phyloP scores from a whole-genome alignment of 768 basidiomycete species.

The Calocybe indica region DNA sequence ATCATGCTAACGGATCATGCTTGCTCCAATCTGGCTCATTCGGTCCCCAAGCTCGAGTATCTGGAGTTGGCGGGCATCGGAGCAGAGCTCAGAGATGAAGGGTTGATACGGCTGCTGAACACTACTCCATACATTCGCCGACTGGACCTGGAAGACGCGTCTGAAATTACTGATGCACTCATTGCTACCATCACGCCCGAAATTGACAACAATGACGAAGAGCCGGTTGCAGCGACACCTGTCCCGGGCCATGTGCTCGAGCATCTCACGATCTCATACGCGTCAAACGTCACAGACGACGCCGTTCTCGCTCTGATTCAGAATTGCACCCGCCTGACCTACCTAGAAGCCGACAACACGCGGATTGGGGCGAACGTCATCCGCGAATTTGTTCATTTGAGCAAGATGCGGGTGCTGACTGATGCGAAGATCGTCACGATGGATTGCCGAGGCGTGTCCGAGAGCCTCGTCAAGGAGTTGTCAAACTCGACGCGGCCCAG shows the following conservation, averaged over 20 bases:
- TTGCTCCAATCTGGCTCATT: constrained; percentile 65
- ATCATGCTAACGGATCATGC: constrained; percentile 66
- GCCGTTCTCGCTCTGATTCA: constrained; percentile 60
- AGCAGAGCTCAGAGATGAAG: constrained; percentile 59
- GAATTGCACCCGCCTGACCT: constrained; percentile 52
- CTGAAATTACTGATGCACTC: constrained; percentile 67
- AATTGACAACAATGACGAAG: not conserved
- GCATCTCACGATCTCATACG: constrained; percentile 65
- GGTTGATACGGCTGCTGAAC: constrained; percentile 63
- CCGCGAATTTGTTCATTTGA: constrained; percentile 59
- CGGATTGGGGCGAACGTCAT: constrained; percentile 56
- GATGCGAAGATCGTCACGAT: constrained; percentile 62
- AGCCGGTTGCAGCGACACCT: constrained; percentile 7
- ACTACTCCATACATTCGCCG: constrained; percentile 68
- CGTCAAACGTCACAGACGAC: constrained; percentile 55
- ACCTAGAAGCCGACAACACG: constrained; percentile 79
- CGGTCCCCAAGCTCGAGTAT: constrained; percentile 67
- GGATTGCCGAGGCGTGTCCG: constrained; percentile 70
- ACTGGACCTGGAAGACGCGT: constrained; percentile 84
- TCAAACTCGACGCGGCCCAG: constrained; percentile 55
- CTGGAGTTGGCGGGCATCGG: constrained; percentile 80
- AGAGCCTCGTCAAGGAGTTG: constrained; percentile 58
- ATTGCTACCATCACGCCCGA: constrained; percentile 57
- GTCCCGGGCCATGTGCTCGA: constrained; percentile 65
- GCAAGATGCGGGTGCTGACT: constrained; percentile 36